Evolutionary conservation across 208 protist genomes (phyloP).

Genomic region (Trypanosoma rangeli): DNA sequence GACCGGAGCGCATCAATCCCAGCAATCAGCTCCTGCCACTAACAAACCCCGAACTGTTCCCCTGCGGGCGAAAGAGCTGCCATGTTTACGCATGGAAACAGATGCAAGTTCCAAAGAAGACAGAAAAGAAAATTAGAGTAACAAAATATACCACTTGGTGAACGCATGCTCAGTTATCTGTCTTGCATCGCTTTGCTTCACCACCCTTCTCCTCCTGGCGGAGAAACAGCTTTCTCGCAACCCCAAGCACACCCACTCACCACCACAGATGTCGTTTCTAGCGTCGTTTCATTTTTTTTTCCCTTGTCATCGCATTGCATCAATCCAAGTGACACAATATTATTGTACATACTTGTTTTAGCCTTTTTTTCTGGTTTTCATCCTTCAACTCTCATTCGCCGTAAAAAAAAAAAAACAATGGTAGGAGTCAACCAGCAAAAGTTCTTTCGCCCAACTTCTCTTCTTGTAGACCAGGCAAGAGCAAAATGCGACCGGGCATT

Average conservation of each 20-base stretch:
- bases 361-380: not conserved
- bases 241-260: not conserved
- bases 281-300: too few relatives aligned
- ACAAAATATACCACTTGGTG: slow-evolving; percentile 1
- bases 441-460: not conserved
- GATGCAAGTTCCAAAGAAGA: slow-evolving; percentile 4
- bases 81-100: not conserved
- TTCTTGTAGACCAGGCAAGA: not conserved
- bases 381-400: not conserved
- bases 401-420: slow-evolving; percentile 1
- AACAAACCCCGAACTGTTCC: not conserved
- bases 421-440: not conserved
- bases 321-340: not conserved
- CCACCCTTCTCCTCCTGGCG: not conserved
- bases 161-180: not conserved
- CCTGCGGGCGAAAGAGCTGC: not conserved
- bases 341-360: not conserved
- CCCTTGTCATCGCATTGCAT: not conserved
- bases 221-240: not conserved
- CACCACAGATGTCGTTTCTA: not conserved
- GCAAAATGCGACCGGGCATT: not conserved
- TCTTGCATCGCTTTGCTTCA: not conserved
- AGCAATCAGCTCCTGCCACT: not conserved
- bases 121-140: slow-evolving; percentile 14
- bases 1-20: slow-evolving; percentile 45